Conservation (phyloP, 805 yeast genomes). For the Lipomyces sp. region DNA sequence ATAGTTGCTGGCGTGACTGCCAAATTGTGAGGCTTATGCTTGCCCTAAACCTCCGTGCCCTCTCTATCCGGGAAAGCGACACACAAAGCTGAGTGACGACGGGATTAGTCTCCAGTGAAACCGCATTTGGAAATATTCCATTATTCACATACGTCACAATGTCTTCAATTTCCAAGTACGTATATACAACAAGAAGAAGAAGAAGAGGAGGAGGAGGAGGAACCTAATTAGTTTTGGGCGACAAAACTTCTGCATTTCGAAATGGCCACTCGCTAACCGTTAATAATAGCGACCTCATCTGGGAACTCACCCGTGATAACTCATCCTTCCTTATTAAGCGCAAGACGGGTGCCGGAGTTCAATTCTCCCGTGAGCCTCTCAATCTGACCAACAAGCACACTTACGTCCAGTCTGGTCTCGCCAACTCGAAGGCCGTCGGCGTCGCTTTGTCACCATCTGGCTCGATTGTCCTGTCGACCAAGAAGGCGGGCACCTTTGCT, state of each 20-base stretch:
- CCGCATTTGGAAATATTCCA: not conserved
- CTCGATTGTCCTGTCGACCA: constrained; percentile 51
- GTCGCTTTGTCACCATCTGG: constrained; percentile 48
- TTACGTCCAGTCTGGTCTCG: constrained; percentile 55
- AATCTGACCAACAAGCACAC: constrained; percentile 55
- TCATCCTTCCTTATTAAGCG: constrained; percentile 56
- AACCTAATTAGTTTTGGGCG: not conserved
- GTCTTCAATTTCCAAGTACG: constrained; percentile 34
- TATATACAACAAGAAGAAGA: not conserved
- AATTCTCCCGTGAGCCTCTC: constrained; percentile 57
- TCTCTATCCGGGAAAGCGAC: not conserved
- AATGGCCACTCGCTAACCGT: not conserved
- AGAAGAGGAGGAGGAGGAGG: not conserved
- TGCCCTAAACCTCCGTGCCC: constrained; percentile 14
- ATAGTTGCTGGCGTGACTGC: constrained; percentile 18
- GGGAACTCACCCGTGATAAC: constrained; percentile 57
- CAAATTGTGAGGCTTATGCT: not conserved
- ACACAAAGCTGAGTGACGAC: not conserved
- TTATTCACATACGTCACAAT: constrained; percentile 11
- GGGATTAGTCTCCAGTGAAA: too few relatives aligned
- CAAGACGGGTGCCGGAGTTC: constrained; percentile 48
- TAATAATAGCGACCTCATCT: constrained; percentile 51
- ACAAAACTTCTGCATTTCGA: too few relatives aligned
- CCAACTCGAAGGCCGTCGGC: constrained; percentile 57
- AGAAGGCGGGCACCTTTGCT: constrained; percentile 51